Conservation (phyloP, 2,329 filamentous ascomycete species). For the Epichloe bromicola region DNA sequence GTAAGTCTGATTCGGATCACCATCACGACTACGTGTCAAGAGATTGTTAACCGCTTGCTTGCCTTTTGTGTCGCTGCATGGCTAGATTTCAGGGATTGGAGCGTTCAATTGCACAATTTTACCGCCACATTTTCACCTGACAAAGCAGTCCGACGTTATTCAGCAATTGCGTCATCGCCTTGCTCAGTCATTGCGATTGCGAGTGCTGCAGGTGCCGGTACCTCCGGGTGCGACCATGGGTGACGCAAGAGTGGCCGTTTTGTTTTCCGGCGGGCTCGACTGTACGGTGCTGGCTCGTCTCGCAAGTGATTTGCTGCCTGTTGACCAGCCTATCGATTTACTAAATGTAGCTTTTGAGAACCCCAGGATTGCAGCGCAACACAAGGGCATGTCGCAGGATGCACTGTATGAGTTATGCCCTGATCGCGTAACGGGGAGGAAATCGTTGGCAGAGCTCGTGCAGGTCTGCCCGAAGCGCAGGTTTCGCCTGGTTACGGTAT, state of each 20-base stretch:
- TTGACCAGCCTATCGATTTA: constrained; percentile 61
- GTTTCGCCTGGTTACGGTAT: constrained; percentile 72
- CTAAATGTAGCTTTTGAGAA: constrained; percentile 98
- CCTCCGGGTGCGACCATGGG: constrained; percentile 27
- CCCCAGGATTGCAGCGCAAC: constrained; percentile 53
- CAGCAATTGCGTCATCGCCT: constrained; percentile 40
- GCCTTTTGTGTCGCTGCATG: constrained; percentile 13
- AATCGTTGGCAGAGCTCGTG: constrained; percentile 63
- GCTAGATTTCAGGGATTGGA: constrained; percentile 40
- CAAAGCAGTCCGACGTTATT: constrained; percentile 34
- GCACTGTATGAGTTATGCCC: constrained; percentile 70
- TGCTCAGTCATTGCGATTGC: constrained; percentile 46
- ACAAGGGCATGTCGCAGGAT: constrained; percentile 21
- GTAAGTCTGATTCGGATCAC: constrained; percentile 25
- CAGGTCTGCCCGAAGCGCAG: constrained; percentile 52
- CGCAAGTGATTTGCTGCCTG: constrained; percentile 61
- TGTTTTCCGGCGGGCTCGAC: constrained; percentile 92
- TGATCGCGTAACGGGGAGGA: constrained; percentile 76
- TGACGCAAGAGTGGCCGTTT: constrained; percentile 53
- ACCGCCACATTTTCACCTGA: constrained; percentile 13
- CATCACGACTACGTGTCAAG: not conserved
- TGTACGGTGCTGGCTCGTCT: constrained; percentile 79
- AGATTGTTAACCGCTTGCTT: constrained; percentile 21
- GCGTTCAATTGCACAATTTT: constrained; percentile 36
- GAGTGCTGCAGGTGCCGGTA: constrained; percentile 52